Percentiles rank a stretch among this genome's conserved stretches.
Evolutionary conservation across 495 filamentous ascomycete species (phyloP).

Genomic region (Aspergillus mulundensis): DNA sequence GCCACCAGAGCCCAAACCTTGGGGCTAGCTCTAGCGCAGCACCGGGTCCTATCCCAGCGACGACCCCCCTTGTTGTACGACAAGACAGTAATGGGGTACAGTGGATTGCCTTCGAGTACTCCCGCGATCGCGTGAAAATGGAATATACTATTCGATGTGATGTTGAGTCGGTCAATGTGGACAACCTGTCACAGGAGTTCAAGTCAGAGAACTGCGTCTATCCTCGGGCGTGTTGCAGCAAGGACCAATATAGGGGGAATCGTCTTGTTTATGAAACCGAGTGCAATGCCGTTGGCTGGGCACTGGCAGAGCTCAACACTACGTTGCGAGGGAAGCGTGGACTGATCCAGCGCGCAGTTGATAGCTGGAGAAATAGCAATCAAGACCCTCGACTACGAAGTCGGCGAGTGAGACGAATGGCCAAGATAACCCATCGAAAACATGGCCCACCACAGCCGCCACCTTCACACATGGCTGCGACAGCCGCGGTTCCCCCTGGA

Average conservation of each 20-base stretch:
- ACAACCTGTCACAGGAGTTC: slow-evolving; percentile 79
- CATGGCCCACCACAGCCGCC: slow-evolving; percentile 35
- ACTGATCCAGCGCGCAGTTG: slow-evolving; percentile 92
- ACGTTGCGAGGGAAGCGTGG: slow-evolving; percentile 88
- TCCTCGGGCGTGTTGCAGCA: slow-evolving; percentile 87
- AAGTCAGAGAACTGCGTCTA: slow-evolving; percentile 98
- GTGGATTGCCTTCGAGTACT: slow-evolving; percentile 99
- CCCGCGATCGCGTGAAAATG: slow-evolving; percentile 96
- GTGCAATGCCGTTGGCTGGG: slow-evolving; percentile 98
- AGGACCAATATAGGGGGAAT: slow-evolving; percentile 94
- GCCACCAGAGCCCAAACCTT: slow-evolving; percentile 37
- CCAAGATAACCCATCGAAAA: slow-evolving; percentile 83
- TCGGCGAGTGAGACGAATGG: slow-evolving; percentile 86
- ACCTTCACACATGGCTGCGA: slow-evolving; percentile 50
- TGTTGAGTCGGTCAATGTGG: slow-evolving; percentile 92
- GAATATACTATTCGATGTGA: slow-evolving; percentile 98
- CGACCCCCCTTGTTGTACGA: slow-evolving; percentile 88
- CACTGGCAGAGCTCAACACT: slow-evolving; percentile 86
- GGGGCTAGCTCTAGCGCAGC: slow-evolving; percentile 80
- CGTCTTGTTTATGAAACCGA: slow-evolving; percentile 94
- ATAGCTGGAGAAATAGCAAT: slow-evolving; percentile 99
- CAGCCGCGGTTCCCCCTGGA: slow-evolving; percentile 49
- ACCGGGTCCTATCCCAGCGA: slow-evolving; percentile 97
- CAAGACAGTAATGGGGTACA: slow-evolving; percentile 97
- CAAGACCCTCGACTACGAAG: slow-evolving; percentile 88